Evolutionary conservation across 352 stramenopile species (phyloP), one percentile per base, ranked within the genome.

Genomic region (Aphanomyces euteiches): DNA sequence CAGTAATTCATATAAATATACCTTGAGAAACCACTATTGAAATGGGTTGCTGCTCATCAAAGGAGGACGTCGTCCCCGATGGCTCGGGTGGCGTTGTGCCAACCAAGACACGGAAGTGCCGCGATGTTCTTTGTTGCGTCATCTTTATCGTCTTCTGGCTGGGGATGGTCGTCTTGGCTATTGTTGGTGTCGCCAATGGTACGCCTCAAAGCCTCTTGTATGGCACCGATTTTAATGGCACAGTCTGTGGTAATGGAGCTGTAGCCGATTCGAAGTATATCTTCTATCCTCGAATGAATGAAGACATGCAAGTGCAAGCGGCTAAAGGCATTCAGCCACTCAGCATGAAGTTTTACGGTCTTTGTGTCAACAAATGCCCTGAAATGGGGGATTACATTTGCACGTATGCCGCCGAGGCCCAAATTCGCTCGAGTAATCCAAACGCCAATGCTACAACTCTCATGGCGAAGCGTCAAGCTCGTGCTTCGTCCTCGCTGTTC

Each of bases 71-170:
- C 8, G 66, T 68, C 0, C 74, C 79, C 37, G 66, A 70, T 17
- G 67, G 66, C 28, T 75, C 69, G 8, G 78, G 76, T 37, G 81
- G 81, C 7, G 83, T 91, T n/a, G 75, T 78, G 3, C 85, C 85
- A 7, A 81, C 82, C 0, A 77, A 43, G 1, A 76, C 75, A 47
- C 79, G 84, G 12, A 89, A 89, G 57, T 94, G 84, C 48, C 81
- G 85, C 48, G 87, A 94, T 66, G 74, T 82, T 12, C 75, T 92
- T 10, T 94, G 85, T 59, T 74, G 76, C 3, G 6, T 92, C 19
- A 37, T 92, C 13, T 94, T 93, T 58, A 39, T 75, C 3, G 77
- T 85, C n/a, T 92, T 90, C 71, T 92, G 85, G 85, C 43, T 88
- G 41, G 85, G 84, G 4, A 92, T 91, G 81, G 28, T 84, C 34